These are phyloP conservation scores for Blumeriella jaapii DNA, from an alignment of 2,329 filamentous ascomycete species.

Conservation along the genomic window DNA sequence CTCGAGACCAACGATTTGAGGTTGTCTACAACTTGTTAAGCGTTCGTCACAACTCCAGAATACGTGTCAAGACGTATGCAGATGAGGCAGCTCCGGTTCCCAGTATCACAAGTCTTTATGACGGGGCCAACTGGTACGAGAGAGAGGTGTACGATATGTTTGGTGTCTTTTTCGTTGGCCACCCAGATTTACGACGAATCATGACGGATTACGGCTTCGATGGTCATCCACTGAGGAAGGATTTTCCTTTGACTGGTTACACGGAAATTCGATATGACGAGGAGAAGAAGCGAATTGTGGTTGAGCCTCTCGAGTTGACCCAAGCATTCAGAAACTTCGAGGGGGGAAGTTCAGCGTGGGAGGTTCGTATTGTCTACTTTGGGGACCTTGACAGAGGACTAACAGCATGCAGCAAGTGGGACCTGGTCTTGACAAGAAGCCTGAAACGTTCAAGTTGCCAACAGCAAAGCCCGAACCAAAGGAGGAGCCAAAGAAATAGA, in stretches of 20 bases:
- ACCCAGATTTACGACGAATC: constrained; percentile 91
- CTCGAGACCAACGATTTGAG: constrained; percentile 90
- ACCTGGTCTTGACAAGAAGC: constrained; percentile 63
- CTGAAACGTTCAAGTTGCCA: constrained; percentile 85
- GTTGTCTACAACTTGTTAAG: constrained; percentile 96
- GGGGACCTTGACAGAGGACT: constrained; percentile 5
- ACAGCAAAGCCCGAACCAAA: constrained; percentile 91
- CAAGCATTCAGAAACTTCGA: constrained; percentile 99
- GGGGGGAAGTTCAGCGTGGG: constrained; percentile 66
- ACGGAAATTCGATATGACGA: constrained; percentile 97
- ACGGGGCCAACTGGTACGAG: constrained; percentile 98
- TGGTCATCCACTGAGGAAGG: constrained; percentile 91
- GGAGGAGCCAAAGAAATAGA: constrained; percentile 84
- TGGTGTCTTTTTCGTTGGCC: constrained; percentile 89
- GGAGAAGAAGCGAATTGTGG: constrained; percentile 99
- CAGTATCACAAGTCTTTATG: constrained; percentile 73
- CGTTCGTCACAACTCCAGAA: constrained; percentile 90
- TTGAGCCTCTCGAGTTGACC: constrained; percentile 92
- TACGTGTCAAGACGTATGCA: constrained; percentile 97
- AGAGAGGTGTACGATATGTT: constrained; percentile 96
- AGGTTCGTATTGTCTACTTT: constrained; percentile 40
- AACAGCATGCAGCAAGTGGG: constrained; percentile 50
- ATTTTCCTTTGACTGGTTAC: constrained; percentile 96
- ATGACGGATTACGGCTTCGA: constrained; percentile 99
- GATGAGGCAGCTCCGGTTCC: constrained; percentile 92